Percentiles rank a stretch among this genome's conserved stretches.
These are phyloP conservation scores for Macrophomina tecta DNA, from an alignment of 2,329 filamentous ascomycete species.

Conservation along the genomic window DNA sequence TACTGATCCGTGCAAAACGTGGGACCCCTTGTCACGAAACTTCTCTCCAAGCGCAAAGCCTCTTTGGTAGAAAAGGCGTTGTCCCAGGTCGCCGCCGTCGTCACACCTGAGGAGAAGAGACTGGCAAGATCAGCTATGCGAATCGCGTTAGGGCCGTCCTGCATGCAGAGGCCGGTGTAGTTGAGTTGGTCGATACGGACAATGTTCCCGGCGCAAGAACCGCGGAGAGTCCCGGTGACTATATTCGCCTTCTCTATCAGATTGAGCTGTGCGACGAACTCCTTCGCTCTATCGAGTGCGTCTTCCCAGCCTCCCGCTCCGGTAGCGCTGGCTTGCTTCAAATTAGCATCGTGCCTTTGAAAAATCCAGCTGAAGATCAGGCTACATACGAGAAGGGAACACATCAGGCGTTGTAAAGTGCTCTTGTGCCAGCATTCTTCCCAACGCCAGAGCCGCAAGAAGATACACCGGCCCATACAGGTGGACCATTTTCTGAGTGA, in stretches of 20 bases:
- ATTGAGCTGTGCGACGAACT: constrained; percentile 44
- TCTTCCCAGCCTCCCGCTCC: constrained; percentile 41
- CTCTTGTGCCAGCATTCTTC: background rate
- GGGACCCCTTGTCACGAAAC: constrained; percentile 42
- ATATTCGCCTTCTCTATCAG: constrained; percentile 47
- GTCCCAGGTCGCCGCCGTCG: constrained; percentile 49
- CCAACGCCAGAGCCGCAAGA: background rate
- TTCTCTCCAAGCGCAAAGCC: constrained; percentile 41
- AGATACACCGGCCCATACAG: background rate
- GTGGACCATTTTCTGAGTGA: background rate
- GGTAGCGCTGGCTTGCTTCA: constrained; percentile 19
- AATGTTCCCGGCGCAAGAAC: constrained; percentile 41
- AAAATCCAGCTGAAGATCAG: background rate
- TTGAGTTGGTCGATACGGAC: constrained; percentile 43
- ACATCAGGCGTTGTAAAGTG: background rate
- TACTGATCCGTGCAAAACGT: constrained; percentile 48
- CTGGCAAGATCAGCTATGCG: constrained; percentile 34
- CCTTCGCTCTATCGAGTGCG: constrained; percentile 42
- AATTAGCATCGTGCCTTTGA: background rate
- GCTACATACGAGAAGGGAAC: background rate
- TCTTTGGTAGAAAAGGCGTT: constrained; percentile 40
- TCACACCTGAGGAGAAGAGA: constrained; percentile 45
- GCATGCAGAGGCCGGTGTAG: constrained; percentile 48
- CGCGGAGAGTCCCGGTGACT: constrained; percentile 34
- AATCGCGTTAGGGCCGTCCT: constrained; percentile 42